Base-by-base conservation (phyloP, 2,329 filamentous ascomycete species). In the Cytospora paraplurivora region DNA sequence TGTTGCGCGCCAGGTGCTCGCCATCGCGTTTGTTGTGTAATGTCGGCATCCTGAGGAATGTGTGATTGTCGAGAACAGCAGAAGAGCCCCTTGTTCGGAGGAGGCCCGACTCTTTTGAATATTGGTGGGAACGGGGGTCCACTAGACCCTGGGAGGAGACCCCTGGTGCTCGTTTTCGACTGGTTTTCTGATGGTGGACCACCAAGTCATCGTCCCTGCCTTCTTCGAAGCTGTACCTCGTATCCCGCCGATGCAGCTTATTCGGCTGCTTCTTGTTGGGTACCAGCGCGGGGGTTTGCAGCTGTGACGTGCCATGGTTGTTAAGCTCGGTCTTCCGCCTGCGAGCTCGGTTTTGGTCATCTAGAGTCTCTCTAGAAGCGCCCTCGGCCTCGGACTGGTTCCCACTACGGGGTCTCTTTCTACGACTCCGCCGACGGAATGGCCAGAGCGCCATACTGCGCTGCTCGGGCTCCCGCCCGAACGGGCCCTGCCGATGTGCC, bases 391-490 rank as follows among this genome's bases (percentile, higher is more conserved):
- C 83, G 65, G 82, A 77, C 68, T 84, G 76, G 69, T 82, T 82
- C 69, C 85, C 75, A 68, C 78, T 78, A 65, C 79, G 77, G 67
- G 81, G 76, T 72, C 82, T 80, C 76, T 81, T 86, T 77, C 88
- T 88, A 76, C 87, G 88, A 77, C 85, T 88, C 78, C 84, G 88
- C 72, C 89, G 87, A 76, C 88, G 83, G 77, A 96, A 96, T 66
- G 88, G 91, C 92, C 92, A 96, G 76, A 93, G 80, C 74, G 88
- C 86, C 91, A 94, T 94, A 32, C 49, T 63, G 56, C 56, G 32
- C 32, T 62, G 60, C 51, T 62, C 61, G 37, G 63, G 60, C 60
- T 21, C 47, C 33, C 54, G 62, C 58, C 59, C 59, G 38, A 55
- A 44, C 6, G 21, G 56, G 51, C 32, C 52, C 41, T 1, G 56